Evolutionary conservation across 805 yeast genomes (phyloP).

Genomic region (Wickerhamiella dianesei): DNA sequence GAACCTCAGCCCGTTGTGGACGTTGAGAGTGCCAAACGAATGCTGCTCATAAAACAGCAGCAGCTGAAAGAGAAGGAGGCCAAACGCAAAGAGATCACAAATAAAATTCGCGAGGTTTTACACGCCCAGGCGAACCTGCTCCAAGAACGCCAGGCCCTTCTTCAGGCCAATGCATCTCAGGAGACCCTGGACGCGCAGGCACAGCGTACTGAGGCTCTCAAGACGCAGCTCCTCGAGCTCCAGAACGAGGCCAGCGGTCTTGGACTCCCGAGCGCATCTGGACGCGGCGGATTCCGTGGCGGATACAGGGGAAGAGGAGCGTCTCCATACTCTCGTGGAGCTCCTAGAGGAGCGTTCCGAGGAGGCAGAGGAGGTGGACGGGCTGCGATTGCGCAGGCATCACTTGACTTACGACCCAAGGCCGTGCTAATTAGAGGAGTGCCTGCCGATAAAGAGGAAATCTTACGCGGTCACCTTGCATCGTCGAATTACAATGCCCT

Average conservation of each 20-base stretch:
- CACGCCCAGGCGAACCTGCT: constrained; percentile 27
- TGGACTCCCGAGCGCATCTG: constrained; percentile 5
- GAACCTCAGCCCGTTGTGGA: constrained; percentile 24
- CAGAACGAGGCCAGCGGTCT: constrained; percentile 9
- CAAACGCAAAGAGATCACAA: constrained; percentile 25
- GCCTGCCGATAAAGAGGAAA: constrained; percentile 23
- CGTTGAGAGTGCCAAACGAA: constrained; percentile 27
- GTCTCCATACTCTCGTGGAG: constrained; percentile 8
- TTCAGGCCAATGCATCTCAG: constrained; percentile 21
- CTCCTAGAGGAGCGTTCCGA: constrained; percentile 14
- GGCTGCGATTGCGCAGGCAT: constrained; percentile 18
- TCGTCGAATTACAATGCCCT: constrained; percentile 13
- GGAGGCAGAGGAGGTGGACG: constrained; percentile 19
- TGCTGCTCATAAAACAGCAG: constrained; percentile 31
- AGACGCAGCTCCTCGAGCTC: constrained; percentile 3
- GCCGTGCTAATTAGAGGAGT: constrained; percentile 25
- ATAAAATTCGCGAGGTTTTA: constrained; percentile 24
- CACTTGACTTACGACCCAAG: constrained; percentile 29
- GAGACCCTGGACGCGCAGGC: constrained; percentile 15
- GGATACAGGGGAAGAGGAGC: constrained; percentile 16
- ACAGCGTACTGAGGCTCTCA: constrained; percentile 20
- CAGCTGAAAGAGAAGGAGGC: constrained; percentile 30
- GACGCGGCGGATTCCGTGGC: constrained; percentile 12
- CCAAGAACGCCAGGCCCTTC: constrained; percentile 26
- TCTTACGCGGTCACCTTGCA: constrained; percentile 22